Evolutionary conservation across 805 yeast genomes (phyloP), one percentile per base, ranked within the genome.

Genomic region (Yarrowia phangngaensis): DNA sequence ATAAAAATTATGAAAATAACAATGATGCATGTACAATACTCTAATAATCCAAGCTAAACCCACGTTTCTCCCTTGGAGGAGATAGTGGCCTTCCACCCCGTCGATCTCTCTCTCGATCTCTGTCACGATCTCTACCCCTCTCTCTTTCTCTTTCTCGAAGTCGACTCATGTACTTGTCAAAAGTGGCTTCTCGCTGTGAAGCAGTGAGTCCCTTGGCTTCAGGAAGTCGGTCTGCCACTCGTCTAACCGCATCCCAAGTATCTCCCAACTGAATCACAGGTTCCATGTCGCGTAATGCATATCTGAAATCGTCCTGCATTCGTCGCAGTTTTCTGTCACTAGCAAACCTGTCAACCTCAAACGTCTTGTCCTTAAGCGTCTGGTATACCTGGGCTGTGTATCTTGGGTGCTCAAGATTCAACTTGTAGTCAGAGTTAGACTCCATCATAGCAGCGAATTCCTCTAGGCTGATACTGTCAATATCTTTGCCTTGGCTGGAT

Each of bases 181-280:
- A 73, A 12, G 70, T 29, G 8, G 28, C 35, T 22, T 41, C 48
- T 20, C 48, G 20, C 35, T 56, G 60, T 8, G 67, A 72, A 22
- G 60, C 61, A 4, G 61, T 64, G 4, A 74, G 48, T 8, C 65
- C 70, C 30, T 50, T 46, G 50, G 57, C 71, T 53, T 71, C 76
- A 2, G 56, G 55, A 1, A 62, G 51, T 4, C 56, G 50, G 38
- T 59, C 55, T 8, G 73, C 36, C 12, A 60, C 56, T 8, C 58
- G 56, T 46, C 58, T 56, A 3, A 69, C 62, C 4, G 56, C 63
- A 7, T 65, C 71, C 73, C 74, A 73, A 1, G 60, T 59, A 6
- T 64, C 59, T 1, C 58, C 60, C n/a, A 56, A 51, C 3, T 57
- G 35, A 19, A 65, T 54, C 3, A 55, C 58, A 6, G 68, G 68